Percentiles rank a stretch among this genome's conserved stretches.
Conservation (phyloP, 306 rosid species). For the Comarum palustre region DNA sequence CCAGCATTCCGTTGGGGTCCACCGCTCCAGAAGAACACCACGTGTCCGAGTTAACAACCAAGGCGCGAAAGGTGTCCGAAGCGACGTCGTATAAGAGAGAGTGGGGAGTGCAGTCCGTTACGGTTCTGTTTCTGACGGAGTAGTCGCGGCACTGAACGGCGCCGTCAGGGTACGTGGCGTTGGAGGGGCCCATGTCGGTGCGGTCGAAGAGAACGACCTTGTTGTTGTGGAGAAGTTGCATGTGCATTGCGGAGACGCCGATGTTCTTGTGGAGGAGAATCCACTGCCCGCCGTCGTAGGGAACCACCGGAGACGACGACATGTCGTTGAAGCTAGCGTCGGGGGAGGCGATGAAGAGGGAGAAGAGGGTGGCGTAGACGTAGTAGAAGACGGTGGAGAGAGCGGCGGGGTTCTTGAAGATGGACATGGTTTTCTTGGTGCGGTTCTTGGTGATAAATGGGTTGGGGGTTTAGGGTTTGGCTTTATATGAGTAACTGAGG, state of each 20-base stretch:
- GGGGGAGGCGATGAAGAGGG: background rate
- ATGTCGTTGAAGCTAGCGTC: background rate
- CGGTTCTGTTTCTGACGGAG: slow-evolving; percentile 3
- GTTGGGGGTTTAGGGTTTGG: background rate
- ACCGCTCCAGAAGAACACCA: slow-evolving; percentile 85
- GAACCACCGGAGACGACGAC: background rate
- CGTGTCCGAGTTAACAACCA: slow-evolving; percentile 49
- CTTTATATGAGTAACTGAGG: background rate
- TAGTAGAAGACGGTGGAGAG: background rate
- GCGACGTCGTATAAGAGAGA: slow-evolving; percentile 58
- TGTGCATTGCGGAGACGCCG: slow-evolving; percentile 93
- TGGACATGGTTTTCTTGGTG: background rate
- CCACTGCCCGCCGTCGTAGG: slow-evolving; percentile 49
- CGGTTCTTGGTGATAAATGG: background rate
- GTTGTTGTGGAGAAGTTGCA: slow-evolving; percentile 67
- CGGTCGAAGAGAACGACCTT: slow-evolving; percentile 69
- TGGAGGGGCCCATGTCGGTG: slow-evolving; percentile 73
- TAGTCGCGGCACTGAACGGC: slow-evolving; percentile 28
- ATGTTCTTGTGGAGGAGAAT: slow-evolving; percentile 43
- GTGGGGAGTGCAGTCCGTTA: slow-evolving; percentile 78
- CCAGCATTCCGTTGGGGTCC: slow-evolving; percentile 40
- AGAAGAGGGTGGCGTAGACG: slow-evolving; percentile 1
- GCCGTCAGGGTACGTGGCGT: slow-evolving; percentile 45
- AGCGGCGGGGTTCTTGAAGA: background rate
- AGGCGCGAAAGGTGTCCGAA: slow-evolving; percentile 52